A percentile compares a stretch with the other conserved stretches of the same genome.
phyloP scores from a whole-genome alignment of 148 eudicot genomes.

The Rhododendron simsii region DNA sequence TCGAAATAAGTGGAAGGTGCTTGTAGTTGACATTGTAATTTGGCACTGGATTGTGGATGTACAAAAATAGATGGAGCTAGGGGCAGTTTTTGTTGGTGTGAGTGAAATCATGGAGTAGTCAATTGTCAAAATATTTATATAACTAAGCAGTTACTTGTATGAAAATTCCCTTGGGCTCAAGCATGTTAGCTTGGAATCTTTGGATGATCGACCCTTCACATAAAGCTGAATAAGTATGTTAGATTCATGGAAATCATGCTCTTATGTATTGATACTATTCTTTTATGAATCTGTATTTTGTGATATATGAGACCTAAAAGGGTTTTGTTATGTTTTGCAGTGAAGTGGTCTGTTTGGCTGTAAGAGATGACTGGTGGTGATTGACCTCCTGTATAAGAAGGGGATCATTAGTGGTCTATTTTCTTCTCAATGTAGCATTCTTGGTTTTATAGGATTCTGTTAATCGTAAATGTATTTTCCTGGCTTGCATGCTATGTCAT shows the following conservation, averaged over 20 bases:
- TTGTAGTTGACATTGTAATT: background rate
- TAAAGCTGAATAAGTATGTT: background rate
- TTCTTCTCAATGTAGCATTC: background rate
- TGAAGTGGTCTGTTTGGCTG: background rate
- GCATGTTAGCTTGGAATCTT: background rate
- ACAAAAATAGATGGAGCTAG: background rate
- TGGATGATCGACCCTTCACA: background rate
- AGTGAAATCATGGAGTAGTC: background rate
- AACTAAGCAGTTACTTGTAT: no score
- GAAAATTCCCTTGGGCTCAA: background rate
- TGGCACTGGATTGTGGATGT: background rate
- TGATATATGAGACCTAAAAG: background rate
- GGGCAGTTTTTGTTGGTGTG: background rate
- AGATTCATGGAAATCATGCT: background rate
- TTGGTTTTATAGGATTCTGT: background rate
- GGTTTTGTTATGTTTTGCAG: conserved; percentile 5
- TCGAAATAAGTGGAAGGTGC: background rate
- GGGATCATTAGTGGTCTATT: background rate
- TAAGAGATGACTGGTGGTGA: conserved; percentile 4
- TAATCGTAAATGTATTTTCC: background rate
- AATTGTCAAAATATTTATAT: background rate
- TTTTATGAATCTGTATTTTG: background rate
- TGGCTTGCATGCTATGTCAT: background rate
- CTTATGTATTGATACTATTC: background rate
- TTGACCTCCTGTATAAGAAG: background rate